A percentile compares a stretch with the other conserved stretches of the same genome.
phyloP scores from a whole-genome alignment of 108 stramenopile genomes.

The Cyclotella sp. region DNA sequence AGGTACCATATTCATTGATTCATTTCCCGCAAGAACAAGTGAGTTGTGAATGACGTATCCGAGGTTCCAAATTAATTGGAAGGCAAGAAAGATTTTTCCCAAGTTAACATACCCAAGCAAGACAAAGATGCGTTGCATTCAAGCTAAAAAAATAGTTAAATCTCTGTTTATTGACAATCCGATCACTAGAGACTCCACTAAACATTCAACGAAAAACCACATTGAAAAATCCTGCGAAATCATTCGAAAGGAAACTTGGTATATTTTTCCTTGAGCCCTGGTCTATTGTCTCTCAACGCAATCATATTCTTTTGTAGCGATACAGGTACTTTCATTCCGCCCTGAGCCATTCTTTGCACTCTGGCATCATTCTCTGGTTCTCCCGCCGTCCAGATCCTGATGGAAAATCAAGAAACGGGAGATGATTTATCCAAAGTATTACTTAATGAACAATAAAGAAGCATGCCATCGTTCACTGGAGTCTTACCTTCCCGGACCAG shows the following conservation, averaged over 20 bases:
- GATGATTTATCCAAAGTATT: too few species aligned
- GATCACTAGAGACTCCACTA: too few species aligned
- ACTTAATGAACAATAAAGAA: conserved; percentile 7
- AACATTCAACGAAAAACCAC: too few species aligned
- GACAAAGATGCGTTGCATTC: too few species aligned
- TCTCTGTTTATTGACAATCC: too few species aligned
- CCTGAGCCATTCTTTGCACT: conserved; percentile 51
- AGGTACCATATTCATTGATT: too few species aligned
- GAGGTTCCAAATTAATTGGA: too few species aligned
- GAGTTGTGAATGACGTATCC: too few species aligned
- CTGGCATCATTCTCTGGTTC: conserved; percentile 69
- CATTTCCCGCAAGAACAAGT: too few species aligned
- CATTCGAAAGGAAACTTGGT: conserved; percentile 61
- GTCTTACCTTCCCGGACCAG: conserved; percentile 55
- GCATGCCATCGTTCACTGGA: background rate
- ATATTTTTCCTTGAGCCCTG: conserved; percentile 64
- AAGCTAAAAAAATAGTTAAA: too few species aligned
- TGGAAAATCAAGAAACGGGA: background rate
- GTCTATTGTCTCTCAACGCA: conserved; percentile 53
- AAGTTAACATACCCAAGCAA: too few species aligned
- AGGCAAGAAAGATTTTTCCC: too few species aligned
- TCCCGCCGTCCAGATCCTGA: conserved; percentile 74
- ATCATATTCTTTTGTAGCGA: conserved; percentile 65
- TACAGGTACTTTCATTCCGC: conserved; percentile 61
- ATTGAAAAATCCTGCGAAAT: background rate